Conservation (phyloP, 73 alveolate species). For the Blepharisma japonicum region DNA sequence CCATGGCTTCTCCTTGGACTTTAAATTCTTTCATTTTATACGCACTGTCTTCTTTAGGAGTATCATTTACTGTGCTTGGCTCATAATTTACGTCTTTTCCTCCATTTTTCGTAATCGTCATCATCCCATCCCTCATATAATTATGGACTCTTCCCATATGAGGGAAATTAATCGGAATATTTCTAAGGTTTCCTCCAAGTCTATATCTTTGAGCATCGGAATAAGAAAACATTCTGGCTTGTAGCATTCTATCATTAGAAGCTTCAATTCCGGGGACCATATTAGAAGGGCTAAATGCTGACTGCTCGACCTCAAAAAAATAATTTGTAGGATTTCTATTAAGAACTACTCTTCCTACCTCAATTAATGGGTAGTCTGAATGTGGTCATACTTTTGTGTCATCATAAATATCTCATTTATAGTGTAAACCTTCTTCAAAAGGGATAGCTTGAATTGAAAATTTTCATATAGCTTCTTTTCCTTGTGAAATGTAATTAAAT, state of each 20-base stretch:
- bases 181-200: slow-evolving; percentile 84
- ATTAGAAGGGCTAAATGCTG: slow-evolving; percentile 88
- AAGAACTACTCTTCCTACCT: slow-evolving; percentile 80
- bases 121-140: slow-evolving; percentile 84
- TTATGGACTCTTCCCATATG: slow-evolving; percentile 76
- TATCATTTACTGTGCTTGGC: slow-evolving; percentile 70
- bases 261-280: slow-evolving; percentile 95
- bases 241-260: slow-evolving; percentile 83
- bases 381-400: slow-evolving; percentile 93
- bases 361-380: slow-evolving; percentile 73
- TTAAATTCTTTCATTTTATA: neutral
- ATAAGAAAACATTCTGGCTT: slow-evolving; percentile 90
- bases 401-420: slow-evolving; percentile 77
- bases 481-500: slow-evolving; percentile 61
- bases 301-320: slow-evolving; percentile 78
- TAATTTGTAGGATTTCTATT: slow-evolving; percentile 87
- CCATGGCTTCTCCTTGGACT: slow-evolving; percentile 39
- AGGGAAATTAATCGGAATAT: slow-evolving; percentile 88
- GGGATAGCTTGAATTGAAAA: slow-evolving; percentile 75
- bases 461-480: slow-evolving; percentile 78
- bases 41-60: slow-evolving; percentile 50
- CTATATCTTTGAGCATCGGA: slow-evolving; percentile 94
- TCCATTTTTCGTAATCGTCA: slow-evolving; percentile 57
- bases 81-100: slow-evolving; percentile 77
- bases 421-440: slow-evolving; percentile 61